phyloP scores from a whole-genome alignment of 2,329 filamentous ascomycete species.

The Diaporthe eres region DNA sequence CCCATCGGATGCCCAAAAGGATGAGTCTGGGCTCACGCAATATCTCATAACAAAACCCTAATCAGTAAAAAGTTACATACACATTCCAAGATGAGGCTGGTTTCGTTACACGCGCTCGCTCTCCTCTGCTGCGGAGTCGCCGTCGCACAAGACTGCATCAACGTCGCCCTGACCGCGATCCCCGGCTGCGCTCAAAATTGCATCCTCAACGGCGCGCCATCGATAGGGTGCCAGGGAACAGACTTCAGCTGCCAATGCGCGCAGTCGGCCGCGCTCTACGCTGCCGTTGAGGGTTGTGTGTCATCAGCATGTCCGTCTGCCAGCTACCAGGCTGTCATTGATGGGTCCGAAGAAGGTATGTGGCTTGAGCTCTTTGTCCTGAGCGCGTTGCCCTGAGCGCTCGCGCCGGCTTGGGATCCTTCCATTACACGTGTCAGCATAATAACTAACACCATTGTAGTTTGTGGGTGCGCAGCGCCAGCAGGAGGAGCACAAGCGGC shows the following conservation, averaged over 20 bases:
- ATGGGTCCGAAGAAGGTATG: conserved; percentile 49
- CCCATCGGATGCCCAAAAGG: neutral
- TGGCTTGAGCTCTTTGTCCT: neutral
- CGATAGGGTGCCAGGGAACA: conserved; percentile 49
- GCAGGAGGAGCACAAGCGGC: conserved; percentile 6
- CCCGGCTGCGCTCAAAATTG: conserved; percentile 51
- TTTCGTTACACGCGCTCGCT: conserved; percentile 17
- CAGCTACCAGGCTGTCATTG: conserved; percentile 50
- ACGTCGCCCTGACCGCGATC: conserved; percentile 47
- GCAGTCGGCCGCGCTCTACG: conserved; percentile 49
- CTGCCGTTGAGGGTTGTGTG: conserved; percentile 52
- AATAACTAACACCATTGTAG: conserved; percentile 15
- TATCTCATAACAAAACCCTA: neutral
- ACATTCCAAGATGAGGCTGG: conserved; percentile 34
- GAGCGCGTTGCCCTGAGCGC: neutral
- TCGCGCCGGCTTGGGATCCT: neutral
- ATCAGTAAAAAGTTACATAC: neutral
- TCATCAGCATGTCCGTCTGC: conserved; percentile 45
- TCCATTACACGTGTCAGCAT: neutral
- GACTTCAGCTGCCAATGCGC: conserved; percentile 52
- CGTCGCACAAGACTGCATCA: conserved; percentile 45
- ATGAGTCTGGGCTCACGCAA: neutral
- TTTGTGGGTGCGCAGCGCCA: conserved; percentile 39
- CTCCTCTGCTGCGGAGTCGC: conserved; percentile 18
- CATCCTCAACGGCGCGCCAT: conserved; percentile 49